A percentile compares a stretch with the other conserved stretches of the same genome.
These are phyloP conservation scores for Geranomyces michiganensis DNA, from an alignment of 192 early-diverging fungal species.

Conservation along the genomic window DNA sequence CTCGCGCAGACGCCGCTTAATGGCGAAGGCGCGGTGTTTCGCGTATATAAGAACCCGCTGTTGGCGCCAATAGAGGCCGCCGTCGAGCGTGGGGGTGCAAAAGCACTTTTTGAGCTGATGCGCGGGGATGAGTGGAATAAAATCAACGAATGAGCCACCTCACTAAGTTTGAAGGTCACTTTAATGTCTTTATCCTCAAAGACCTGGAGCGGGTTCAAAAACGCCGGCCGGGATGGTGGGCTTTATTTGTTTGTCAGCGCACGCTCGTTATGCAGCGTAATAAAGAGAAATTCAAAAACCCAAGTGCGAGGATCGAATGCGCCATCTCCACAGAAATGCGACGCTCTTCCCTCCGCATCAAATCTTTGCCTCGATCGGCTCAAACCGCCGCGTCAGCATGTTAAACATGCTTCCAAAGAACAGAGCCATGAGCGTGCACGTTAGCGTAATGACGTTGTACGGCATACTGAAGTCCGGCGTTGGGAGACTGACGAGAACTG, in stretches of 20 bases:
- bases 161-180: too few relatives aligned
- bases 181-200: too few relatives aligned
- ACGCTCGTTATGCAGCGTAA: too few relatives aligned
- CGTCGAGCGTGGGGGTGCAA: conserved; percentile 33
- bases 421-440: conserved; percentile 91
- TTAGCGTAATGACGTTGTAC: conserved; percentile 98
- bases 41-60: conserved; percentile 35
- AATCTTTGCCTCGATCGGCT: not conserved
- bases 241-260: too few relatives aligned
- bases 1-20: conserved; percentile 28
- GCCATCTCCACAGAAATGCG: too few relatives aligned
- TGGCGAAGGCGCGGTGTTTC: conserved; percentile 1
- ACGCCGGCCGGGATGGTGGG: too few relatives aligned
- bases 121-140: conserved; percentile 3
- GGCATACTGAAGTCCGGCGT: conserved; percentile 99
- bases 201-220: too few relatives aligned
- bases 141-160: not conserved
- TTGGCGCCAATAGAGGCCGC: conserved; percentile 23
- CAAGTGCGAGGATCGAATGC: too few relatives aligned
- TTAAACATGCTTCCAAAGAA: conserved; percentile 97
- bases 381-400: conserved; percentile 45
- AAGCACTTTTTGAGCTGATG: conserved; percentile 33
- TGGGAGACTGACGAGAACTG: conserved; percentile 84
- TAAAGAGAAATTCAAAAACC: too few relatives aligned
- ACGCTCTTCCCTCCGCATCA: too few relatives aligned